Conservation (phyloP, 2,329 filamentous ascomycete genomes). For the Dothideomycetes sp. region DNA sequence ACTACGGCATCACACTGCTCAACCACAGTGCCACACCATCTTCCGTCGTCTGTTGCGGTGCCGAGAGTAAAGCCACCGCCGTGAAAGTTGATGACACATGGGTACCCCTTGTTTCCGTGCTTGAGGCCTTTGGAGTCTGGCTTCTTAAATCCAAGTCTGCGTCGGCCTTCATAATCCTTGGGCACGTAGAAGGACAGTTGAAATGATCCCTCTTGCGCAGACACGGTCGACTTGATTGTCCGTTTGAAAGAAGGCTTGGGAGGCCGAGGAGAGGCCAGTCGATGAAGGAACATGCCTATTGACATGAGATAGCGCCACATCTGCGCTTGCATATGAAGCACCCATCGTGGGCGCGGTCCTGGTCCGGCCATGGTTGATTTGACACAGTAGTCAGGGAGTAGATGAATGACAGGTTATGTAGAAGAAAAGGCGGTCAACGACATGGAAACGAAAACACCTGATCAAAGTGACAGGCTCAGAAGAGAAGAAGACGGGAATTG, state of each 20-base stretch:
- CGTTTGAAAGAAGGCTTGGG: constrained; percentile 49
- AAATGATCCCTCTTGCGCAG: constrained; percentile 34
- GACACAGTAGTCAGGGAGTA: too few relatives aligned
- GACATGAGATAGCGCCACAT: constrained; percentile 59
- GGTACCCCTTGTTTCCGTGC: constrained; percentile 26
- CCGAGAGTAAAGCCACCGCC: constrained; percentile 54
- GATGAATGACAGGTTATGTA: too few relatives aligned
- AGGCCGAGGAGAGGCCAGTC: constrained; percentile 48
- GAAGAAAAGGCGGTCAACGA: too few relatives aligned
- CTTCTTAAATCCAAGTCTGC: constrained; percentile 18
- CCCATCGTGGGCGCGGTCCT: constrained; percentile 39
- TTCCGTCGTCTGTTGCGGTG: constrained; percentile 47
- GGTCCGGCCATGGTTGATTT: constrained; percentile 10
- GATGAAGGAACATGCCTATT: constrained; percentile 59
- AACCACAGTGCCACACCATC: constrained; percentile 48
- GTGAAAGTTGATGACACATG: constrained; percentile 53
- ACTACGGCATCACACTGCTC: constrained; percentile 46
- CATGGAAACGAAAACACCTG: too few relatives aligned
- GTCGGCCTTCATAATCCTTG: constrained; percentile 33
- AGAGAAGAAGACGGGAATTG: too few relatives aligned
- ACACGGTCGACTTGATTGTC: constrained; percentile 40
- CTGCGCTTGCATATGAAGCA: constrained; percentile 51
- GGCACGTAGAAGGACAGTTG: constrained; percentile 53
- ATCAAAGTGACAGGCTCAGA: too few relatives aligned
- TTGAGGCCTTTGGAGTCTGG: background rate